Evolutionary conservation across 75 land plant genomes (phyloP).

Genomic region (Picea sitchensis): DNA sequence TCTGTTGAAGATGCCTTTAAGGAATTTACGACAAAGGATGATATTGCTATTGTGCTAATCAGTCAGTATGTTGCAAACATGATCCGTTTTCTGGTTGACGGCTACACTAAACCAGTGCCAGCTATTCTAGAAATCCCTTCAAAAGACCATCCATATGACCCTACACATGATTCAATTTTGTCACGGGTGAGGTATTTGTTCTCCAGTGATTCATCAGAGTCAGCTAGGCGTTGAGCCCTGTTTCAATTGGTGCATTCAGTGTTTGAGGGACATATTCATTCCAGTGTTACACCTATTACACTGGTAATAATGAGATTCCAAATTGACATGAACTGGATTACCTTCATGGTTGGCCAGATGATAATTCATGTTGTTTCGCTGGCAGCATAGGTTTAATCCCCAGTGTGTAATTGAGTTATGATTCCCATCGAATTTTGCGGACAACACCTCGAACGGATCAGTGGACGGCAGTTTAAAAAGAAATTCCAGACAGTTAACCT

Average conservation of each 20-base stretch:
- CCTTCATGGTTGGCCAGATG: neutral
- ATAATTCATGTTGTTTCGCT: neutral
- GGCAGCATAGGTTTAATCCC: too few relatives aligned
- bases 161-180: conserved; percentile 85
- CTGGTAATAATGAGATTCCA: neutral
- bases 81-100: conserved; percentile 83
- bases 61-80: conserved; percentile 98
- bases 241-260: neutral
- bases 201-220: conserved; percentile 70
- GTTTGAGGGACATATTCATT: neutral
- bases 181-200: conserved; percentile 90
- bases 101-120: conserved; percentile 88
- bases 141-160: conserved; percentile 96
- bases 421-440: too few relatives aligned
- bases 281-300: neutral
- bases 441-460: too few relatives aligned
- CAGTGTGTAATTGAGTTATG: too few relatives aligned
- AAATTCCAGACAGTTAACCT: too few relatives aligned
- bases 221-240: conserved; percentile 43
- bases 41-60: conserved; percentile 83
- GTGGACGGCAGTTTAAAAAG: too few relatives aligned
- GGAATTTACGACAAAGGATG: conserved; percentile 85
- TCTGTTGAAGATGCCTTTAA: conserved; percentile 87
- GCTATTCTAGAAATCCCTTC: conserved; percentile 96
- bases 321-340: too few relatives aligned